Conservation (phyloP, 176 grass and related monocot genomes). For the Cocos nucifera region DNA sequence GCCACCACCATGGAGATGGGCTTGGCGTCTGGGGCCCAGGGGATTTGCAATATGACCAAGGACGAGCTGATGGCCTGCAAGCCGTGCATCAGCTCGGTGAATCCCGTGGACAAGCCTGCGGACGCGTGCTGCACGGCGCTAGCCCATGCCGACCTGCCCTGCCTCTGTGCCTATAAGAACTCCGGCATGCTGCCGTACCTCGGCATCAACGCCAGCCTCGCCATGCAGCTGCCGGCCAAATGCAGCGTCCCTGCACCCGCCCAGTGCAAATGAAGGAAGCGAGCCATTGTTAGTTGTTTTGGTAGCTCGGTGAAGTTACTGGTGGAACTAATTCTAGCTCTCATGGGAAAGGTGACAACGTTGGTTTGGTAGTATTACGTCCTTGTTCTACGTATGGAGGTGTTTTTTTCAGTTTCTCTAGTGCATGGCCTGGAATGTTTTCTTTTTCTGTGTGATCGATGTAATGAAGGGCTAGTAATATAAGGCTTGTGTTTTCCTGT, state of each 20-base stretch:
- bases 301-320: too few relatives aligned
- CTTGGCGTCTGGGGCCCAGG: background rate
- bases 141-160: conserved; percentile 1
- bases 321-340: too few relatives aligned
- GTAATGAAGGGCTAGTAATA: too few relatives aligned
- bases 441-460: too few relatives aligned
- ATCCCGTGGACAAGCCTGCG: background rate
- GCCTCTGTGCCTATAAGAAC: conserved; percentile 24
- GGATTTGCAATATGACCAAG: conserved; percentile 1
- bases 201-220: conserved; percentile 22
- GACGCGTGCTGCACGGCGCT: conserved; percentile 19
- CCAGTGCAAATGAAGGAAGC: background rate
- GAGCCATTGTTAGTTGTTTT: too few relatives aligned
- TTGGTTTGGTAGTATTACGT: too few relatives aligned
- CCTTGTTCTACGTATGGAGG: too few relatives aligned
- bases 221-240: conserved; percentile 40
- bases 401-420: too few relatives aligned
- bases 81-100: conserved; percentile 11
- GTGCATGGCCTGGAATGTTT: too few relatives aligned
- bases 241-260: conserved; percentile 8
- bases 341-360: too few relatives aligned
- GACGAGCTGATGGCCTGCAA: conserved; percentile 1
- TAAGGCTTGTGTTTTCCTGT: too few relatives aligned
- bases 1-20: background rate
- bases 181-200: conserved; percentile 4